Evolutionary conservation across 345 rosid species (phyloP), one percentile per base, ranked within the genome.

Genomic region (Dipteronia sinensis): DNA sequence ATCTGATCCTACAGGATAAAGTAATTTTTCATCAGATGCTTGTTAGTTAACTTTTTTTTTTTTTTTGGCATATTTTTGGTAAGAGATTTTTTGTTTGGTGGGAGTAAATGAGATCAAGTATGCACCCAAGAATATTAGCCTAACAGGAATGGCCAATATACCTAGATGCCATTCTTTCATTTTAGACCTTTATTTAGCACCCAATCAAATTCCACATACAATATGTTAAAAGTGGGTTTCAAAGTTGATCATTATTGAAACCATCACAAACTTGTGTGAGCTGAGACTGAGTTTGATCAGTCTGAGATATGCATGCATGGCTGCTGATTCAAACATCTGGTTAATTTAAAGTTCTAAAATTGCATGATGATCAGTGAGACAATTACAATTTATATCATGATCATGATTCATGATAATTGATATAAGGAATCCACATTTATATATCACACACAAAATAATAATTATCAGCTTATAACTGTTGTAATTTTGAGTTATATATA

Each of bases 1-100:
- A 76, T 76, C 79, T 31, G 73, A 67, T 76, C 72, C 79, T 16
- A n/a, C 19, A 4, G 42, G 58, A 56, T 67, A 76, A 76, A 76
- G 73, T 55, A 67, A 76, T 38, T 15, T 76, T 67, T 53, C 12
- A 17, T 53, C 1, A 47, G 72, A 66, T 65, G 72, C 78, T 62
- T 15, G 76, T 15, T 34, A 27, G 10, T 1, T 27, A 27, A 27
- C 27, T 15, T 44, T 2, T 9, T 34, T 23, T 34, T 23, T 73
- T 3, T 72, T 19, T 34, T 42, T 25, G 67, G 76, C 69, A 73
- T 62, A 73, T 62, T 73, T 20, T 73, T 73, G 74, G 3, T 13
- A 27, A 42, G 64, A 53, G 20, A 22, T 29, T 17, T 20, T 6
- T 31, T 31, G 5, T 31, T 31, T 31, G 34, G 7, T 46, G 8